Conservation (phyloP, 331 rosid species). For the Cucumis variabilis region DNA sequence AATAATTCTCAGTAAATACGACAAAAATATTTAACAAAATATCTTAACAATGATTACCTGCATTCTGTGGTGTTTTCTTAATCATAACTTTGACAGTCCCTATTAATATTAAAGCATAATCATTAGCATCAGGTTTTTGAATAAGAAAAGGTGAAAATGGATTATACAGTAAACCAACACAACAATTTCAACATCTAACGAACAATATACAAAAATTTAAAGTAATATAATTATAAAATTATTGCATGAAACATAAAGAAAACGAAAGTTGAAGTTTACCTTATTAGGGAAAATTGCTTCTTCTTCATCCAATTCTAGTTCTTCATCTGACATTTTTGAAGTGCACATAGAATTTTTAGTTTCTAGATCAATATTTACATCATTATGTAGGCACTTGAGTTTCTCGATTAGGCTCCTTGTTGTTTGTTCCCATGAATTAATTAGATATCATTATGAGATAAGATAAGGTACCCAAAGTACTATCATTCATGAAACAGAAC, state of each 20-base stretch:
- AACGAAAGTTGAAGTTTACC: constrained; percentile 39
- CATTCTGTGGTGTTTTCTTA: constrained; percentile 71
- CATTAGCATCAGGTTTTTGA: constrained; percentile 42
- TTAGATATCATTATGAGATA: neutral
- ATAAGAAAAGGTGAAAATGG: constrained; percentile 26
- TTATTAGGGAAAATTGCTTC: constrained; percentile 31
- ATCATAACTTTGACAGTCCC: constrained; percentile 64
- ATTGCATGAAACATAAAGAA: neutral
- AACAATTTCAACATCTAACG: neutral
- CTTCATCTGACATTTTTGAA: constrained; percentile 15
- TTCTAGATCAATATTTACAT: constrained; percentile 49
- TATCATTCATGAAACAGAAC: neutral
- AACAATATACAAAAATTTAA: neutral
- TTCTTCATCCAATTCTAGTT: constrained; percentile 44
- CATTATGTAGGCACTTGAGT: constrained; percentile 56
- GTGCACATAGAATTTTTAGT: neutral
- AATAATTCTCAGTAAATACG: too few relatives aligned
- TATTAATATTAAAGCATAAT: constrained; percentile 58
- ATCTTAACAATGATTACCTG: constrained; percentile 72
- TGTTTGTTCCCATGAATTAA: constrained; percentile 40
- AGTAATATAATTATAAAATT: neutral
- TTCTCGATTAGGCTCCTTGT: constrained; percentile 56
- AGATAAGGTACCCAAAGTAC: neutral
- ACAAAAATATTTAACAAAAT: too few relatives aligned
- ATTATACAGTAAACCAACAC: neutral